Percentiles rank a stretch among this genome's conserved stretches.
These are phyloP conservation scores for Leptomonas seymouri DNA, from an alignment of 208 protist genomes.

Conservation along the genomic window DNA sequence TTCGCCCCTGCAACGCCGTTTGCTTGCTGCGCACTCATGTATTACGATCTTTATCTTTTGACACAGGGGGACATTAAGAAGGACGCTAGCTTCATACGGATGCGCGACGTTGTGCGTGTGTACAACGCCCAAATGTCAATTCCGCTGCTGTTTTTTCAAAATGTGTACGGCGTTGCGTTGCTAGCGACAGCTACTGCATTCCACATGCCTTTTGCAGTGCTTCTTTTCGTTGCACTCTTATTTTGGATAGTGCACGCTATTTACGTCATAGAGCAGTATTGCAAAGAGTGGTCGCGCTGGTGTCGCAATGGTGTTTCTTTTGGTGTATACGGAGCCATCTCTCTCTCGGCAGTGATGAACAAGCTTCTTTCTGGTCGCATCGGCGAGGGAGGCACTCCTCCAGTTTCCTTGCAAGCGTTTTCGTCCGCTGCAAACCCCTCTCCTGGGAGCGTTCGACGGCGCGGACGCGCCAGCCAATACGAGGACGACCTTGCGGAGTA, in stretches of 20 bases:
- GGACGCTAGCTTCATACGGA: neutral
- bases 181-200: slow-evolving; percentile 53
- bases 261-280: slow-evolving; percentile 44
- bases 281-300: slow-evolving; percentile 42
- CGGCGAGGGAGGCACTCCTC: neutral
- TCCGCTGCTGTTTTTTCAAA: slow-evolving; percentile 61
- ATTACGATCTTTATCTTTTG: slow-evolving; percentile 52
- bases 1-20: slow-evolving; percentile 64
- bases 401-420: neutral
- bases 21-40: slow-evolving; percentile 57
- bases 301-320: slow-evolving; percentile 16
- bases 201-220: slow-evolving; percentile 61
- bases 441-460: slow-evolving; percentile 2
- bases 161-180: slow-evolving; percentile 52
- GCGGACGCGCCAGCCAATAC: slow-evolving; percentile 3
- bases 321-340: slow-evolving; percentile 8
- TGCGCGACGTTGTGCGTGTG: slow-evolving; percentile 45
- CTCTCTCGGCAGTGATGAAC: slow-evolving; percentile 34
- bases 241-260: slow-evolving; percentile 44
- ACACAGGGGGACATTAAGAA: slow-evolving; percentile 4
- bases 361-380: slow-evolving; percentile 12
- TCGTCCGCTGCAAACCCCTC: slow-evolving; percentile 1
- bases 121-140: slow-evolving; percentile 58
- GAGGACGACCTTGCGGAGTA: slow-evolving; percentile 19
- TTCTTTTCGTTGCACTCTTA: slow-evolving; percentile 50